A percentile compares a stretch with the other conserved stretches of the same genome.
Evolutionary conservation across 2,329 filamentous ascomycete genomes (phyloP).

Genomic region (Raffaelea albimanens): DNA sequence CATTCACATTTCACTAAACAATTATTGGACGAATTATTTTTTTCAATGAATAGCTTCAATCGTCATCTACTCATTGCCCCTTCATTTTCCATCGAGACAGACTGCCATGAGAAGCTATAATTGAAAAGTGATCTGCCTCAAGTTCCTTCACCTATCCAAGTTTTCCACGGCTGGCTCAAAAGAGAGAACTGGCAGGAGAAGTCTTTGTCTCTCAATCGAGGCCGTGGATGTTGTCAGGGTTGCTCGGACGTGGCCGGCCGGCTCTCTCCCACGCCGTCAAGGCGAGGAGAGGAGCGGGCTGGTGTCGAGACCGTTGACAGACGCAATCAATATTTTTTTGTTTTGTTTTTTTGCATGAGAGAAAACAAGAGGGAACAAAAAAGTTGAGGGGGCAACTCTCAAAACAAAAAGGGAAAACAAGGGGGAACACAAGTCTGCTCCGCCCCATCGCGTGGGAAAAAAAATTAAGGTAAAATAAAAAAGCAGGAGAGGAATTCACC

Average conservation of each 20-base stretch:
- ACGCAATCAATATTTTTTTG: too few relatives aligned
- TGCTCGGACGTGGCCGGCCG: background rate
- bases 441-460: too few relatives aligned
- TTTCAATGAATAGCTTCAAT: conserved; percentile 40
- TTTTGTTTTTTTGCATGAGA: background rate
- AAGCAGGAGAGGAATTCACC: background rate
- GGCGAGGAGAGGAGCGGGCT: background rate
- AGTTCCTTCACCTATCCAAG: too few relatives aligned
- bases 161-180: conserved; percentile 22
- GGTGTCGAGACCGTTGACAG: conserved; percentile 9
- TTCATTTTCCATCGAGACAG: conserved; percentile 11
- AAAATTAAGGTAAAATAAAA: too few relatives aligned
- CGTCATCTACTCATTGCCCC: conserved; percentile 33
- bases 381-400: background rate
- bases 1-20: background rate
- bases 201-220: too few relatives aligned
- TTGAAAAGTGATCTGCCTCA: too few relatives aligned
- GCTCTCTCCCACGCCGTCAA: background rate
- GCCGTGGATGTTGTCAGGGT: too few relatives aligned
- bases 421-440: background rate
- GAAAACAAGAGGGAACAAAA: background rate
- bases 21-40: background rate
- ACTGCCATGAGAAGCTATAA: background rate
- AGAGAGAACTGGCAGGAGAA: background rate
- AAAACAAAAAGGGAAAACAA: background rate